Evolutionary conservation across 2,329 filamentous ascomycete genomes (phyloP).

Genomic region (Alternaria gansuensis): DNA sequence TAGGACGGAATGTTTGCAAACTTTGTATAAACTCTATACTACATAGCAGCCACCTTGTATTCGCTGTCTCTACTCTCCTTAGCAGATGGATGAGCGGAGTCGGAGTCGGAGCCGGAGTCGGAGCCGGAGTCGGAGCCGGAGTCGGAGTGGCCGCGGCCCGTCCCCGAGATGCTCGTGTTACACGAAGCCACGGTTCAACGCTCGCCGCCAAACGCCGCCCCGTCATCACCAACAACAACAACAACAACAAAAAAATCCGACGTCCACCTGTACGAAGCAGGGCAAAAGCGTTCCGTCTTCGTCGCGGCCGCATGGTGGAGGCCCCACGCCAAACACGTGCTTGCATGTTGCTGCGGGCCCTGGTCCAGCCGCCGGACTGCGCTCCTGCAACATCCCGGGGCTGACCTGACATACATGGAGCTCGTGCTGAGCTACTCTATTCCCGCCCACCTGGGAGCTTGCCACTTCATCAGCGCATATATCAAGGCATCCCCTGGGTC

Average conservation of each 20-base stretch:
- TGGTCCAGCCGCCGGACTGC: constrained; percentile 13
- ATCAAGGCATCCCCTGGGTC: constrained; percentile 10
- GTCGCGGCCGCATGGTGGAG: constrained; percentile 2
- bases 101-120: constrained; percentile 20
- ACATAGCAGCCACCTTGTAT: constrained; percentile 17
- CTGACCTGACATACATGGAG: constrained; percentile 9
- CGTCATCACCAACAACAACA: constrained; percentile 9
- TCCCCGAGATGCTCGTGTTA: constrained; percentile 25
- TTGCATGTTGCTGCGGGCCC: constrained; percentile 24
- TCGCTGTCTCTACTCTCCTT: constrained; percentile 16
- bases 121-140: constrained; percentile 21
- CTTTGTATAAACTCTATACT: neutral
- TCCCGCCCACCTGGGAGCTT: constrained; percentile 22
- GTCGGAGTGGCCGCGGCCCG: constrained; percentile 37
- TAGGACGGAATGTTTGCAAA: neutral
- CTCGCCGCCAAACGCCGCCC: constrained; percentile 4
- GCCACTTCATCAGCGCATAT: constrained; percentile 20
- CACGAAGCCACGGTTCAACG: constrained; percentile 10
- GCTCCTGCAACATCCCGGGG: constrained; percentile 6
- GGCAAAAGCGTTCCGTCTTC: neutral
- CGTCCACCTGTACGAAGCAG: neutral
- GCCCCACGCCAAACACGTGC: constrained; percentile 27
- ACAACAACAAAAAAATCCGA: too few species aligned
- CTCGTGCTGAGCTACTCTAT: constrained; percentile 20
- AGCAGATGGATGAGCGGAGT: constrained; percentile 32